Evolutionary conservation across 495 filamentous ascomycete species (phyloP).

Genomic region (Penicillium bialowiezense): DNA sequence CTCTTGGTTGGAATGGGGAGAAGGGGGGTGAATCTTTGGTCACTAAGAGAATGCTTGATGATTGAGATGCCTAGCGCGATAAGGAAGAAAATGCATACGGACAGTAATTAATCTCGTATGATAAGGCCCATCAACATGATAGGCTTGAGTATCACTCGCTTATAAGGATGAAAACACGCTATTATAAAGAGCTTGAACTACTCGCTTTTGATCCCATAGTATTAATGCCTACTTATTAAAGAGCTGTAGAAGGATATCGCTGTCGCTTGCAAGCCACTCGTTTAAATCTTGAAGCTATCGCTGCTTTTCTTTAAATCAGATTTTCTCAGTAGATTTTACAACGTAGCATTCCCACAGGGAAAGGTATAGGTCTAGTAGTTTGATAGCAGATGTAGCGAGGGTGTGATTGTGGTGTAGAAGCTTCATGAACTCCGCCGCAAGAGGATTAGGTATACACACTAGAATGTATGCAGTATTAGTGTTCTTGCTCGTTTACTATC

Average conservation of each 20-base stretch:
- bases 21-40: too few species aligned
- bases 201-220: not conserved
- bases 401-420: not conserved
- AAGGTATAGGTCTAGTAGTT: not conserved
- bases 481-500: not conserved
- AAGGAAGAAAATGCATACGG: too few species aligned
- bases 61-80: too few species aligned
- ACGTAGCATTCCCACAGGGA: not conserved
- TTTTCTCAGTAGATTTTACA: not conserved
- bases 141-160: slow-evolving; percentile 1
- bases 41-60: too few species aligned
- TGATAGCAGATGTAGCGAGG: not conserved
- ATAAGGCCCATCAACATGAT: not conserved
- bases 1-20: too few species aligned
- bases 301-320: not conserved
- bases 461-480: not conserved
- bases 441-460: not conserved
- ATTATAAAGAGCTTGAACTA: not conserved
- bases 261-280: slow-evolving; percentile 2
- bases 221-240: not conserved
- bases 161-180: too few species aligned
- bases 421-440: not conserved
- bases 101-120: too few species aligned
- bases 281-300: not conserved
- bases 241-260: not conserved